These are phyloP conservation scores for Hyphodiscus hymeniophilus DNA, from an alignment of 495 filamentous ascomycete species.

Conservation along the genomic window DNA sequence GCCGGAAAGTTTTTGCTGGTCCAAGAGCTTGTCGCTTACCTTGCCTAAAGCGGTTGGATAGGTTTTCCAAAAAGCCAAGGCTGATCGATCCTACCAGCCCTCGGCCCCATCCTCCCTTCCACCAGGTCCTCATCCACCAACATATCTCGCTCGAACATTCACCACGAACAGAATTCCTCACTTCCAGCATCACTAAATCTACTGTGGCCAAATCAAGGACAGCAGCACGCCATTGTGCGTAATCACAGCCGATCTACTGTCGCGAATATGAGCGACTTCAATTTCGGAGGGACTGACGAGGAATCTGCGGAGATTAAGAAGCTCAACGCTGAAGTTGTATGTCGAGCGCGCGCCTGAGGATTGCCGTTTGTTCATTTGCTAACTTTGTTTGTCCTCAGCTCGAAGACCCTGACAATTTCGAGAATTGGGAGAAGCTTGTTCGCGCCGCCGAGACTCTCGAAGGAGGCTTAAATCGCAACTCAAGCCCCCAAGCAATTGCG, in stretches of 20 bases:
- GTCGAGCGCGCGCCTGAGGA: conserved; percentile 23
- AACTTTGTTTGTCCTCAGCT: conserved; percentile 29
- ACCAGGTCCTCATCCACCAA: neutral
- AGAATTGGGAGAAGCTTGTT: conserved; percentile 91
- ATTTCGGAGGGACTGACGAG: conserved; percentile 71
- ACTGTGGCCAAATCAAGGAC: conserved; percentile 1
- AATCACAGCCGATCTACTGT: neutral
- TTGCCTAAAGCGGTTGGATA: neutral
- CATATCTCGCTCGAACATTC: no score
- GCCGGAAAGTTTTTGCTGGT: neutral
- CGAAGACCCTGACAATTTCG: conserved; percentile 84
- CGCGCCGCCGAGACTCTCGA: conserved; percentile 76
- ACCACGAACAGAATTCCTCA: conserved; percentile 11
- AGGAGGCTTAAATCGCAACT: conserved; percentile 92
- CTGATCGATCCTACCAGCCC: neutral
- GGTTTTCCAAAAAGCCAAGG: neutral
- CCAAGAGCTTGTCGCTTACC: conserved; percentile 3
- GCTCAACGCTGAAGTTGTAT: conserved; percentile 69
- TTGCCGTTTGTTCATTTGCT: neutral
- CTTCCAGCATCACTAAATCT: neutral
- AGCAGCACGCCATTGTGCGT: neutral
- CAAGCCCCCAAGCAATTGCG: conserved; percentile 86
- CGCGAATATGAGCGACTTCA: conserved; percentile 32
- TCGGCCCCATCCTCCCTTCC: neutral
- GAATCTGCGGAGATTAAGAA: conserved; percentile 79